These are phyloP conservation scores for Naegleria gruberi DNA, from an alignment of 208 protist species.

Conservation along the genomic window DNA sequence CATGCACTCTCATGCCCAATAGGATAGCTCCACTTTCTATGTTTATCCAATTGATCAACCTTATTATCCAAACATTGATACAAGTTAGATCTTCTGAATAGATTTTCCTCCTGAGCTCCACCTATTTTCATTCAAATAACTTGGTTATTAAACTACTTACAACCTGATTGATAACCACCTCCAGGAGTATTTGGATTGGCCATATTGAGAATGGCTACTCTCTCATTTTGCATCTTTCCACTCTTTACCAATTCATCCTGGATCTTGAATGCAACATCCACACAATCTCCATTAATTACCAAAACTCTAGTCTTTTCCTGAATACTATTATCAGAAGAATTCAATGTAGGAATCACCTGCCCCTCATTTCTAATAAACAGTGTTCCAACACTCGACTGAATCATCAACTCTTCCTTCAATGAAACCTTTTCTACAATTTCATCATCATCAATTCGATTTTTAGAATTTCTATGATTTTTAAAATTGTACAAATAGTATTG, in stretches of 20 bases:
- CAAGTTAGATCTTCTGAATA: constrained; percentile 26
- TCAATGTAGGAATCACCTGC: too few species aligned
- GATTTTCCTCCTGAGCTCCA: constrained; percentile 31
- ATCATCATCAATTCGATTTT: too few species aligned
- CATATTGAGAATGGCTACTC: constrained; percentile 25
- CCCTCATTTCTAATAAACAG: too few species aligned
- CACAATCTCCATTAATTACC: neutral
- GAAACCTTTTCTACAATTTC: too few species aligned
- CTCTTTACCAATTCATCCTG: neutral
- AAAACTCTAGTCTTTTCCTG: too few species aligned
- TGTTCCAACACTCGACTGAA: too few species aligned
- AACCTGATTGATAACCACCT: neutral
- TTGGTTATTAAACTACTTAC: too few species aligned
- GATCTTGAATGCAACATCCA: neutral
- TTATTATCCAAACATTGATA: neutral
- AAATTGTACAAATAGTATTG: too few species aligned
- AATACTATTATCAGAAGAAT: too few species aligned
- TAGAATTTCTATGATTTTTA: too few species aligned
- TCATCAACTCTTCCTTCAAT: too few species aligned
- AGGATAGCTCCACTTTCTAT: neutral
- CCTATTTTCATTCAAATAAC: too few species aligned
- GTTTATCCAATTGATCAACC: neutral
- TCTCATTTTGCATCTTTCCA: neutral
- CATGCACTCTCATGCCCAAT: neutral
- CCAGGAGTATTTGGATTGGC: constrained; percentile 1